Evolutionary conservation across 2,329 filamentous ascomycete species (phyloP), one percentile per base, ranked within the genome.

Genomic region (Alternaria hordeiaustralica): DNA sequence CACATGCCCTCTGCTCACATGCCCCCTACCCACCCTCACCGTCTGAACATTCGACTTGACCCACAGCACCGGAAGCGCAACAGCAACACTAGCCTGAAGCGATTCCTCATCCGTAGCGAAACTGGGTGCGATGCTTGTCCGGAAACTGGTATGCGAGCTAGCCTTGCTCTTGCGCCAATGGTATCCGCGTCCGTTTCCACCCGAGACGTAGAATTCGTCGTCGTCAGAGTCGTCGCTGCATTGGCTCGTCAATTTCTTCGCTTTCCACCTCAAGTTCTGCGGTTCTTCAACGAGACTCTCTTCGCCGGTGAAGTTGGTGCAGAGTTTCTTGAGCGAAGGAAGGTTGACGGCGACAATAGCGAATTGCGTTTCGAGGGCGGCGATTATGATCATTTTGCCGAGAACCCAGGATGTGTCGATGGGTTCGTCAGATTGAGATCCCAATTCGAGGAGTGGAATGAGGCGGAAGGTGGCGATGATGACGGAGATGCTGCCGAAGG

Each of bases 341-440:
- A 78, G 67, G 64, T 79, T 79, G 56, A 76, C 72, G 6, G 78
- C 73, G 28, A 79, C 58, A 36, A 79, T 72, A 20, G 75, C 78
- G 15, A 75, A 63, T 53, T 78, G 68, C 43, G 79, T 71, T 53
- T 79, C 76, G 25, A 77, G 55, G 15, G 70, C 70, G 3, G 77
- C 73, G 18, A 79, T 68, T 21, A 79, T 75, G 60, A 75, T 65
- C 63, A 79, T 75, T 49, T 75, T 75, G 5, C 77, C 78, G 9
- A 79, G 66, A 2, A 71, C 63, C 43, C 65, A 78, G 21, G 73
- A 74, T 12, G 71, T 65, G 49, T 79, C 75, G 6, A 71, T 55
- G 6, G 68, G 66, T 3, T 50, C 63, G 58, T 70, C 49, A 15
- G 49, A 53, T 15, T 36, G 49, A n/a, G 33, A 30, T 5, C 28